Evolutionary conservation across 1,284 basidiomycete species (phyloP), one percentile per base, ranked within the genome.

Genomic region (Earliella scabrosa): DNA sequence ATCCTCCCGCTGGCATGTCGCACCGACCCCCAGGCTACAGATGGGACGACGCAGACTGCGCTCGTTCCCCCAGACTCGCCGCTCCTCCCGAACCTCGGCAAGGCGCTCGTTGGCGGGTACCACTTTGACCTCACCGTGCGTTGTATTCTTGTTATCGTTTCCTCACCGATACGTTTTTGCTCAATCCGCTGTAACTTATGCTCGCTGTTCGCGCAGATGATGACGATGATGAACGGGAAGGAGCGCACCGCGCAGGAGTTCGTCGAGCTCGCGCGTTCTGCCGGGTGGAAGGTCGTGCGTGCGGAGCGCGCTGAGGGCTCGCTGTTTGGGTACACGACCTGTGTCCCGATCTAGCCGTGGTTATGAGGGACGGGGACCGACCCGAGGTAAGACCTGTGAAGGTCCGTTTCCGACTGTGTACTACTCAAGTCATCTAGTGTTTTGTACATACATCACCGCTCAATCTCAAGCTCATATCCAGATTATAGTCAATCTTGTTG

Each of bases 181-280:
- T n/a, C n/a, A n/a, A n/a, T n/a, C n/a, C 16, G 16, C 20, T 9
- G 27, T 45, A 10, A 45, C 44, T 4, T 16, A 24, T 21, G n/a
- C 7, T 41, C 6, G 27, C 18, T 9, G 27, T n/a, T 10, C 32
- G 32, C n/a, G 32, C 36, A 88, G 86, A 88, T 88, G 86, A 83
- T 85, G 69, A 76, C 76, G 14, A 77, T 76, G 48, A 82, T 88
- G 65, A 86, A 86, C 58, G 77, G 81, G 11, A 82, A 86, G 62
- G 87, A 88, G 62, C 77, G 87, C 16, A 88, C 87, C 0, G 71
- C 84, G 16, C 77, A 81, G 46, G 85, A 88, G 68, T 76, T 82
- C 27, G 36, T 9, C 16, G 18, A 16, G 16, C 71, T 88, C 36
- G 71, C 78, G 5, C 71, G 73, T 21, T 81, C 82, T 1, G 79